Conservation (phyloP, 257 asterid species). For the Gentiana macrophylla region DNA sequence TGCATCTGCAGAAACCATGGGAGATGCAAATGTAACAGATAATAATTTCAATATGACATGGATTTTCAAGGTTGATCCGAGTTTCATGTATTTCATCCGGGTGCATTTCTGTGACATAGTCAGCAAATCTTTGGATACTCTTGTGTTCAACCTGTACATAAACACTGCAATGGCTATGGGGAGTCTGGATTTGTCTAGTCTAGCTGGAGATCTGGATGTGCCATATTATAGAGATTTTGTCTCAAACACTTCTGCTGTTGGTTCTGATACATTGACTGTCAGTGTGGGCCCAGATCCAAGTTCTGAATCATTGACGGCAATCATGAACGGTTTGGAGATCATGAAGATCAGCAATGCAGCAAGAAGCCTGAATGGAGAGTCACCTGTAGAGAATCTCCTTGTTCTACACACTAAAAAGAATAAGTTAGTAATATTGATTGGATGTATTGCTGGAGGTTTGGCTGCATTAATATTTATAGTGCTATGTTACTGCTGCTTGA, state of each 20-base stretch:
- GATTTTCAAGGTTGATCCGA: conserved; percentile 34
- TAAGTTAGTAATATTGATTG: conserved; percentile 16
- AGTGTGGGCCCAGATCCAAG: conserved; percentile 33
- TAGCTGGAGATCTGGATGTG: conserved; percentile 26
- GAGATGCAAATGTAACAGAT: conserved; percentile 26
- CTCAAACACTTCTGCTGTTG: conserved; percentile 19
- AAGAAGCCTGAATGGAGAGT: conserved; percentile 30
- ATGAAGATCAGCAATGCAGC: conserved; percentile 38
- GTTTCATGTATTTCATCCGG: conserved; percentile 28
- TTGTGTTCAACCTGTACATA: conserved; percentile 29
- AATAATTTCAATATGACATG: conserved; percentile 38
- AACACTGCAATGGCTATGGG: conserved; percentile 22
- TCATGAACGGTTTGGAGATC: conserved; percentile 41
- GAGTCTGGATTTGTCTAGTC: conserved; percentile 24
- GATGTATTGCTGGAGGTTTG: conserved; percentile 24
- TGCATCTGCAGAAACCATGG: conserved; percentile 41
- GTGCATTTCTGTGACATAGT: conserved; percentile 39
- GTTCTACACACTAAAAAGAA: conserved; percentile 16
- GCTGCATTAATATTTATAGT: conserved; percentile 19
- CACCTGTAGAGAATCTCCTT: conserved; percentile 25
- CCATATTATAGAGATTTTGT: conserved; percentile 33
- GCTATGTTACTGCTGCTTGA: conserved; percentile 23
- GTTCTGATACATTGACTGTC: conserved; percentile 22
- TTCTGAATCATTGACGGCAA: conserved; percentile 19
- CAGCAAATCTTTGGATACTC: conserved; percentile 21